phyloP scores from a whole-genome alignment of 108 stramenopile genomes.

The Pseudonitzschia pungens region DNA sequence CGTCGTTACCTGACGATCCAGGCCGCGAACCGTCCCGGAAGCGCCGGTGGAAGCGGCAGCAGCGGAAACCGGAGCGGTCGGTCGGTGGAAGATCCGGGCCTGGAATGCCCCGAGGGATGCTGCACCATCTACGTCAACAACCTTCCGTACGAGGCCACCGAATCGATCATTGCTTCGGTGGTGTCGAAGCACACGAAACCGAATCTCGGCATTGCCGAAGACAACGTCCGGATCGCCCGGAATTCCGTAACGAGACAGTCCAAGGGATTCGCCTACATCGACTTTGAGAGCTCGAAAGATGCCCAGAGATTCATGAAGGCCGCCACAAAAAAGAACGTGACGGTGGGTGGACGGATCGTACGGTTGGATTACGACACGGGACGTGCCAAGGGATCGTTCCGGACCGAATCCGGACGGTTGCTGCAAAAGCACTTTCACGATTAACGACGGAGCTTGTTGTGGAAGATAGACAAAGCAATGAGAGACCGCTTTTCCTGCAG shows the following conservation, averaged over 20 bases:
- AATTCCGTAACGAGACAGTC: conserved; percentile 57
- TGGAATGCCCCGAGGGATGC: conserved; percentile 48
- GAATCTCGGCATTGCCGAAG: conserved; percentile 41
- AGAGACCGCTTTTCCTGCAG: no score
- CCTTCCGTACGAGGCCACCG: conserved; percentile 86
- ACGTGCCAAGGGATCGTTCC: conserved; percentile 67
- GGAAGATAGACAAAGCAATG: no score
- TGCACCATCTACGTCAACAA: conserved; percentile 87
- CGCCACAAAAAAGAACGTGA: conserved; percentile 19
- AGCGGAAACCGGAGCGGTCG: conserved; percentile 7
- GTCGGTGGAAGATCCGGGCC: conserved; percentile 18
- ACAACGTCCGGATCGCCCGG: conserved; percentile 64
- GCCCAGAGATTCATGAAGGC: conserved; percentile 61
- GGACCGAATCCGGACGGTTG: conserved; percentile 51
- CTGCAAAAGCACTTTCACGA: neutral
- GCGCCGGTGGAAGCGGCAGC: neutral
- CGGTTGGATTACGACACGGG: conserved; percentile 83
- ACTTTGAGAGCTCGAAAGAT: conserved; percentile 61
- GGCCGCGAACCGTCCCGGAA: conserved; percentile 57
- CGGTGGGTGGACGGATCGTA: conserved; percentile 50
- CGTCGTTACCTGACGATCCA: conserved; percentile 81
- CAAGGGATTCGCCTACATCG: conserved; percentile 84
- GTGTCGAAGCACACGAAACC: conserved; percentile 24
- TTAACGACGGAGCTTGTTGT: neutral
- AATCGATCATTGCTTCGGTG: conserved; percentile 69